Conservation (phyloP, 2,329 filamentous ascomycete species). For the Alternaria ethzedia region DNA sequence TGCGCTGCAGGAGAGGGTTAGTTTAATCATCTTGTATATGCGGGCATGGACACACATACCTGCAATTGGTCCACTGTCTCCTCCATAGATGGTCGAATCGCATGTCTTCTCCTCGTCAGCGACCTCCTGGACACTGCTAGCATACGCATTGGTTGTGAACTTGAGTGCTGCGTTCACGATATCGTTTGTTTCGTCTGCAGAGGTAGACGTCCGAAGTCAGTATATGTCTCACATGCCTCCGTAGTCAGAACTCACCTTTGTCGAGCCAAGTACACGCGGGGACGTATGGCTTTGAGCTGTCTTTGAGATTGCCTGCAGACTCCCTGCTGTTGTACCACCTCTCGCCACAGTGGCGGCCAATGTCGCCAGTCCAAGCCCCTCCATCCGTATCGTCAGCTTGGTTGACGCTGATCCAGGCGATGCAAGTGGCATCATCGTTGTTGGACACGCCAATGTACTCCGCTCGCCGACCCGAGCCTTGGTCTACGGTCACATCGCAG, state of each 20-base stretch:
- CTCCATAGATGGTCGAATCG: slow-evolving; percentile 2
- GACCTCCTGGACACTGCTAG: slow-evolving; percentile 8
- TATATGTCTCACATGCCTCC: too few relatives aligned
- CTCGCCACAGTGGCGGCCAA: slow-evolving; percentile 13
- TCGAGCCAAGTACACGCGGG: slow-evolving; percentile 21
- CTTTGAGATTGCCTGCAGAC: not conserved
- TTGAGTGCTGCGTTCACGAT: slow-evolving; percentile 10
- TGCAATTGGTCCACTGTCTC: slow-evolving; percentile 2
- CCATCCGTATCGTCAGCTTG: slow-evolving; percentile 4
- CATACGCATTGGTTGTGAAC: slow-evolving; percentile 11
- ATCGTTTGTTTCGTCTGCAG: slow-evolving; percentile 11
- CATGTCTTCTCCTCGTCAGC: not conserved
- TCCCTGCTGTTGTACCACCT: slow-evolving; percentile 10
- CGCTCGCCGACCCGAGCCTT: not conserved
- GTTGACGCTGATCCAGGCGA: slow-evolving; percentile 13
- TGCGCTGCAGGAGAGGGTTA: not conserved
- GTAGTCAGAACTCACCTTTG: not conserved
- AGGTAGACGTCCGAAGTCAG: too few relatives aligned
- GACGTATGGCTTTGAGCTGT: not conserved
- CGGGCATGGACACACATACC: not conserved
- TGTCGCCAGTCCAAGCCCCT: slow-evolving; percentile 18
- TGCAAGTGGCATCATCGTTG: slow-evolving; percentile 2
- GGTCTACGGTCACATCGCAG: not conserved
- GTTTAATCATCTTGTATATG: too few relatives aligned
- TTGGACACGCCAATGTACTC: not conserved